Percentiles rank a stretch among this genome's conserved stretches.
These are phyloP conservation scores for Aspergillus japonicus DNA, from an alignment of 2,329 filamentous ascomycete species.

Conservation along the genomic window DNA sequence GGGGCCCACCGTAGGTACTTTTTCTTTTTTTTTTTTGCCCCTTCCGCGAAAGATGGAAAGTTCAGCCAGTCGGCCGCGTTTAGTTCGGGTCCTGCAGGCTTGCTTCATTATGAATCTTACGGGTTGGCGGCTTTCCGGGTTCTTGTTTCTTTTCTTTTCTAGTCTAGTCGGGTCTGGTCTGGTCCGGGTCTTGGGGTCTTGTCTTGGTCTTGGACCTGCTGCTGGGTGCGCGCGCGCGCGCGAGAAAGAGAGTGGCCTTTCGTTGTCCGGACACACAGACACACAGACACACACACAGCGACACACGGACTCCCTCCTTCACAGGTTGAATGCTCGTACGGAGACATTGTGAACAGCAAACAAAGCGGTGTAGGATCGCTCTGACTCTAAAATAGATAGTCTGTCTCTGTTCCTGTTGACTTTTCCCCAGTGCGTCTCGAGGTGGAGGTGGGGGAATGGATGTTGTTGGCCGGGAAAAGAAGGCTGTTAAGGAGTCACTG, in stretches of 20 bases:
- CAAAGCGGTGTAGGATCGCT: constrained; percentile 6
- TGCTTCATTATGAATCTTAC: constrained; percentile 2
- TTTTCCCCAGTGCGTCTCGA: background rate
- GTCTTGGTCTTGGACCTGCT: background rate
- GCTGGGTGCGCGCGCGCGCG: background rate
- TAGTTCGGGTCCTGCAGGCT: background rate
- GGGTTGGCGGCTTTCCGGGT: background rate
- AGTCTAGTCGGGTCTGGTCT: background rate
- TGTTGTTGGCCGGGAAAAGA: background rate
- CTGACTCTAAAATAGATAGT: background rate
- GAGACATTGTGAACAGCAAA: background rate
- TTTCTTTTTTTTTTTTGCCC: constrained; percentile 20
- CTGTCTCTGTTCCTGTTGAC: background rate
- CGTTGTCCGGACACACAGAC: background rate
- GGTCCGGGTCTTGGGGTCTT: background rate
- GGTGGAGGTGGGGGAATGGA: background rate
- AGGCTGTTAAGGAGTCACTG: background rate
- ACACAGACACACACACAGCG: background rate
- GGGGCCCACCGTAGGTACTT: constrained; percentile 17
- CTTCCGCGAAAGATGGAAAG: constrained; percentile 6
- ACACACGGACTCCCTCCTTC: background rate
- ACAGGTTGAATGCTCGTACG: background rate
- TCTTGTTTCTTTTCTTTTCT: background rate
- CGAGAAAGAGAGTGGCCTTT: background rate
- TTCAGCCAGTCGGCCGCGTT: constrained; percentile 8